Conservation (phyloP, 2,329 filamentous ascomycete genomes). For the Aspergillus sp. region DNA sequence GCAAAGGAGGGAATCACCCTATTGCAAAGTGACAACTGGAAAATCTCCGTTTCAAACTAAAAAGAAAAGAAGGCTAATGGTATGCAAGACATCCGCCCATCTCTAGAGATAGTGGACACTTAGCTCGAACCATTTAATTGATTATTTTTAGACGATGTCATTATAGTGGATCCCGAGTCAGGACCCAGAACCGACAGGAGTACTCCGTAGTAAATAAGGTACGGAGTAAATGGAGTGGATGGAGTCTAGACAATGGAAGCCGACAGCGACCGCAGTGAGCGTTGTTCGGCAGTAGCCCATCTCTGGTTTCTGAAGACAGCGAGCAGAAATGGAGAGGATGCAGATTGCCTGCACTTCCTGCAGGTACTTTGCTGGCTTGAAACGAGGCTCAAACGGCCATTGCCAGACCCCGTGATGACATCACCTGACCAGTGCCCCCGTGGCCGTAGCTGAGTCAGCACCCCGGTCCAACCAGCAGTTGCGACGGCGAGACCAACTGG, state of each 20-base stretch:
- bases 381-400: background rate
- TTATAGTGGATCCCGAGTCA: constrained; percentile 16
- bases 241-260: background rate
- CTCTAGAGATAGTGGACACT: background rate
- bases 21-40: background rate
- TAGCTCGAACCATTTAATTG: background rate
- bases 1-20: background rate
- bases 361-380: background rate
- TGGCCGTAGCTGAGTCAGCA: constrained; percentile 26
- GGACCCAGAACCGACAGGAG: constrained; percentile 7
- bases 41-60: background rate
- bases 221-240: background rate
- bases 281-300: background rate
- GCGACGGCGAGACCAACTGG: constrained; percentile 16
- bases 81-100: constrained; percentile 3
- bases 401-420: constrained; percentile 26
- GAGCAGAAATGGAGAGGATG: background rate
- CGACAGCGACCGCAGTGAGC: background rate
- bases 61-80: background rate
- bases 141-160: constrained; percentile 15
- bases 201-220: background rate
- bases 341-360: background rate
- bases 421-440: constrained; percentile 32
- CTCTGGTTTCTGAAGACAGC: background rate
- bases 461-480: constrained; percentile 19